Conservation (phyloP, 257 asterid species). For the Craterostigma plantagineum region DNA sequence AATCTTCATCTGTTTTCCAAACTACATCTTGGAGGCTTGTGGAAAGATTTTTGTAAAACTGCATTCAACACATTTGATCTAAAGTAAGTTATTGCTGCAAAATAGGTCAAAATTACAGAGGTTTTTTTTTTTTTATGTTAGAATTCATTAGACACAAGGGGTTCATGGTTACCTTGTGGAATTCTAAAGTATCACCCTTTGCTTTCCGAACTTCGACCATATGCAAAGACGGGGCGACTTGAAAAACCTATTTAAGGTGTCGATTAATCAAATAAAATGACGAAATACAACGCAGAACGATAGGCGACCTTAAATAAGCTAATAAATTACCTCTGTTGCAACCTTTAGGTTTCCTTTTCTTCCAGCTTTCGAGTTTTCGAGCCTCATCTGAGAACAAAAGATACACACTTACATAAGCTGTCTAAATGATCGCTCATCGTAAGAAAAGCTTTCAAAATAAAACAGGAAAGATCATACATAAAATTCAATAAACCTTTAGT, state of each 20-base stretch:
- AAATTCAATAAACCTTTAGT: too few species aligned
- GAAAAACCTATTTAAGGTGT: conserved; percentile 31
- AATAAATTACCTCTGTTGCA: conserved; percentile 93
- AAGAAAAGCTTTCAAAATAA: too few species aligned
- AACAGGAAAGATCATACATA: too few species aligned
- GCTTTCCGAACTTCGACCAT: conserved; percentile 71
- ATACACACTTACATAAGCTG: too few species aligned
- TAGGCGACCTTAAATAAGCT: too few species aligned
- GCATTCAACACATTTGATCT: conserved; percentile 8
- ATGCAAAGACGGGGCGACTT: conserved; percentile 63
- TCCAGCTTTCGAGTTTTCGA: conserved; percentile 85
- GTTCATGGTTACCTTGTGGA: conserved; percentile 49
- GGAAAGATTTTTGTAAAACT: conserved; percentile 78
- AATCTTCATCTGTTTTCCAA: conserved; percentile 71
- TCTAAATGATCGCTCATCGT: neutral
- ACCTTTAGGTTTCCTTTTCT: conserved; percentile 91
- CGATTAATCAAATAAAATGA: neutral
- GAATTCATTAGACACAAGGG: conserved; percentile 1
- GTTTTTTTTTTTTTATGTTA: neutral
- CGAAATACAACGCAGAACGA: neutral
- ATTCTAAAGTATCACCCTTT: conserved; percentile 71
- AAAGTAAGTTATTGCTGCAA: neutral
- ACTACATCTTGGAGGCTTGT: conserved; percentile 71
- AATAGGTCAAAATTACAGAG: too few species aligned
- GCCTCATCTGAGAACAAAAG: conserved; percentile 76